These are phyloP conservation scores for Chlorella sp. DNA, from an alignment of 139 green algal genomes.

Conservation along the genomic window DNA sequence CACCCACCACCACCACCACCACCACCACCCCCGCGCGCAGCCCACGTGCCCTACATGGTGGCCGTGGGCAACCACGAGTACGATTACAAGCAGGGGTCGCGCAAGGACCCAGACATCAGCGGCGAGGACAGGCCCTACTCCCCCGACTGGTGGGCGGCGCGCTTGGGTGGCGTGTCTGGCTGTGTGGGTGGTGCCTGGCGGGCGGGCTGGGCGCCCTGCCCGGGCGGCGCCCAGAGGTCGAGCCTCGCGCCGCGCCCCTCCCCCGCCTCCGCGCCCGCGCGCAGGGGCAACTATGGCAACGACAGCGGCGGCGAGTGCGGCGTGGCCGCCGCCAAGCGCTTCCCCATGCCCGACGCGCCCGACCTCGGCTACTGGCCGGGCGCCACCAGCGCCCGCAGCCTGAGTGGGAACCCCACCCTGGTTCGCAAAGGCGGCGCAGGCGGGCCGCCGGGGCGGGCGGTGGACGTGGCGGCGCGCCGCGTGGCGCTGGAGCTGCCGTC, in stretches of 20 bases:
- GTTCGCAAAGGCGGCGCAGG: not conserved
- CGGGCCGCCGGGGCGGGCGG: too few species aligned
- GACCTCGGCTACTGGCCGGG: slow-evolving; percentile 6
- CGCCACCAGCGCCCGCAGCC: not conserved
- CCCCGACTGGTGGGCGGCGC: slow-evolving; percentile 61
- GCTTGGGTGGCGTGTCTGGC: too few species aligned
- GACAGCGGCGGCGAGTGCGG: slow-evolving; percentile 74
- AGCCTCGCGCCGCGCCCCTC: too few species aligned
- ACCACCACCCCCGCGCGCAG: too few species aligned
- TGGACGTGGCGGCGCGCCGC: too few species aligned
- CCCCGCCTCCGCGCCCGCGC: too few species aligned
- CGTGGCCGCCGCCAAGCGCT: slow-evolving; percentile 51
- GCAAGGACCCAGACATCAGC: slow-evolving; percentile 40
- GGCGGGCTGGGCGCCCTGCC: too few species aligned
- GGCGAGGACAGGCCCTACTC: slow-evolving; percentile 47
- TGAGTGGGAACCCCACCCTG: slow-evolving; percentile 20
- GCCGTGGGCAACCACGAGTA: slow-evolving; percentile 73
- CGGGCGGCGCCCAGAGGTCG: too few species aligned
- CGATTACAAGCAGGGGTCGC: not conserved
- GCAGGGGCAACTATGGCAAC: slow-evolving; percentile 40
- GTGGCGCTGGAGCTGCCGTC: too few species aligned
- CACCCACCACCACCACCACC: too few species aligned
- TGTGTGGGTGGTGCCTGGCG: too few species aligned
- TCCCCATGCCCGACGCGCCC: slow-evolving; percentile 56
- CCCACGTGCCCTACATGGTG: slow-evolving; percentile 74